These are phyloP conservation scores for Mortierella sp. DNA, from an alignment of 371 early-diverging fungal species.

Conservation along the genomic window DNA sequence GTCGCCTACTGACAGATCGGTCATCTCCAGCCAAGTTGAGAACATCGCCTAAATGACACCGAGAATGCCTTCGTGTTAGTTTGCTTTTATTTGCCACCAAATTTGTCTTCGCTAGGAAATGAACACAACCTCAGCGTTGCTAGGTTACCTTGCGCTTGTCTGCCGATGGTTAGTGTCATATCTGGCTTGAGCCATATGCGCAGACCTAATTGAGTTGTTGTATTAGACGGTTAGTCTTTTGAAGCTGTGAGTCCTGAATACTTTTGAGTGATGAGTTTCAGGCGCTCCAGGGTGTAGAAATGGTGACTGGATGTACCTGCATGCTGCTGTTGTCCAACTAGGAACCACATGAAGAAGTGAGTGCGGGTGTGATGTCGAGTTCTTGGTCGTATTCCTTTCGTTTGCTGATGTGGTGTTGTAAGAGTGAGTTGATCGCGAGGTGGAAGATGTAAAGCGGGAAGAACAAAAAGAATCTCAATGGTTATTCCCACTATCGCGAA, in stretches of 20 bases:
- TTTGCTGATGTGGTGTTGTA: too few species aligned
- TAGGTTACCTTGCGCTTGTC: constrained; percentile 10
- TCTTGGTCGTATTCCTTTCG: neutral
- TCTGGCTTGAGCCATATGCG: constrained; percentile 54
- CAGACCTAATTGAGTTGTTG: constrained; percentile 11
- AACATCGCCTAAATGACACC: constrained; percentile 20
- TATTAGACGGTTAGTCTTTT: neutral
- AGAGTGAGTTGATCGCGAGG: neutral
- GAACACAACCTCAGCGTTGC: too few species aligned
- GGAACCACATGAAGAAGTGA: constrained; percentile 44
- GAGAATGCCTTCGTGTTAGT: neutral
- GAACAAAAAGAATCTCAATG: neutral
- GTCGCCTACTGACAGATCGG: constrained; percentile 39
- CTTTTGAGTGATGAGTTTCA: neutral
- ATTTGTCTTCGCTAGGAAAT: too few species aligned
- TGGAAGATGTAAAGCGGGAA: neutral
- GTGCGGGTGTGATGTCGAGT: neutral
- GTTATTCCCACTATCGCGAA: neutral
- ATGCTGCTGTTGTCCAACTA: constrained; percentile 34
- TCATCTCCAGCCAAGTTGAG: constrained; percentile 26
- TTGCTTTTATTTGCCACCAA: neutral
- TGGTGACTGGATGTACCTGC: constrained; percentile 25
- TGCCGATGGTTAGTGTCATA: constrained; percentile 39
- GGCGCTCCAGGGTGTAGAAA: neutral
- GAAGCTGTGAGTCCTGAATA: neutral